Evolutionary conservation across 2,329 filamentous ascomycete species (phyloP).

Genomic region (Hypoxylon sp.): DNA sequence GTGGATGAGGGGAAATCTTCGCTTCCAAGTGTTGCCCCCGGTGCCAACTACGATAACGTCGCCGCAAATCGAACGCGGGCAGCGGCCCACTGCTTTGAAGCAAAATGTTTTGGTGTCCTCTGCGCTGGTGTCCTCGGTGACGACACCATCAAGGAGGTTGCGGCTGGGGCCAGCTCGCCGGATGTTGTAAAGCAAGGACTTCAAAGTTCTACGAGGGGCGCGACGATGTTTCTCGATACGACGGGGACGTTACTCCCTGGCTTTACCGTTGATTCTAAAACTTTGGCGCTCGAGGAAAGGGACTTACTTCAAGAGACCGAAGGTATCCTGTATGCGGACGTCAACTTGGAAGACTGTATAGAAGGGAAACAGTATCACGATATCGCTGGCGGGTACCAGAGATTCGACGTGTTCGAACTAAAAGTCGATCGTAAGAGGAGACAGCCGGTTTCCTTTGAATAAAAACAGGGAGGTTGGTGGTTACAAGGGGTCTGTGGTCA

Average conservation of each 20-base stretch:
- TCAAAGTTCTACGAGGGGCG: slow-evolving; percentile 51
- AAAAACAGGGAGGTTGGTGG: too few relatives aligned
- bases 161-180: slow-evolving; percentile 42
- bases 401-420: slow-evolving; percentile 62
- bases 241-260: slow-evolving; percentile 53
- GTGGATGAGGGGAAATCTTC: background rate
- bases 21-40: slow-evolving; percentile 8
- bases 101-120: slow-evolving; percentile 63
- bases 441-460: slow-evolving; percentile 41
- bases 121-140: slow-evolving; percentile 55
- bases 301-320: slow-evolving; percentile 56
- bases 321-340: slow-evolving; percentile 60
- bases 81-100: slow-evolving; percentile 66
- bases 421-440: slow-evolving; percentile 55
- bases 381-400: slow-evolving; percentile 63
- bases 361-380: slow-evolving; percentile 67
- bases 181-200: slow-evolving; percentile 47
- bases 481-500: too few relatives aligned
- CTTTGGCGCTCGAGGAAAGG: slow-evolving; percentile 34
- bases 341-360: slow-evolving; percentile 58
- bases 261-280: slow-evolving; percentile 47
- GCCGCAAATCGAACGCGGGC: slow-evolving; percentile 60
- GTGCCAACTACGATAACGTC: slow-evolving; percentile 61
- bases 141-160: slow-evolving; percentile 49
- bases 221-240: slow-evolving; percentile 61